These are phyloP conservation scores for Scleroderma citrinum DNA, from an alignment of 768 basidiomycete genomes.

Conservation along the genomic window DNA sequence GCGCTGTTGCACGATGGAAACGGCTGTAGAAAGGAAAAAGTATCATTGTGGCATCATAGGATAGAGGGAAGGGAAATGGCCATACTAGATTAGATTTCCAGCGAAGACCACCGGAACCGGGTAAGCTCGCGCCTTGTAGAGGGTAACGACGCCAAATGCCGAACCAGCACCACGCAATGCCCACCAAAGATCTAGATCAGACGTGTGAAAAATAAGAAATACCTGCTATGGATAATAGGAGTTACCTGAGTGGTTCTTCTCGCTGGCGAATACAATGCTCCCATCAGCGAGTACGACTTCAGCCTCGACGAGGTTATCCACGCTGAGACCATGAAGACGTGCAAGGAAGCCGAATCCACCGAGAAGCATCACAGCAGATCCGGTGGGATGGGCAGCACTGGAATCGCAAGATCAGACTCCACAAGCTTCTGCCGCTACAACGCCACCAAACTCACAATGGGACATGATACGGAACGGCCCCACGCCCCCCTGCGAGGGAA, in stretches of 20 bases:
- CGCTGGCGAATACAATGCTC: conserved; percentile 69
- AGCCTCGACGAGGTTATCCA: conserved; percentile 87
- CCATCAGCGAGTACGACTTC: conserved; percentile 93
- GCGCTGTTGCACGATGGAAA: conserved; percentile 81
- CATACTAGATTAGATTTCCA: conserved; percentile 88
- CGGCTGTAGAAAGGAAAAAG: conserved; percentile 44
- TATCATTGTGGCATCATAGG: conserved; percentile 1
- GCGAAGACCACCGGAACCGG: conserved; percentile 89
- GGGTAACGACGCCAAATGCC: conserved; percentile 75
- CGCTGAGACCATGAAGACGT: conserved; percentile 76
- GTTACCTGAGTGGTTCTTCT: conserved; percentile 63
- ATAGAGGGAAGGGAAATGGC: neutral
- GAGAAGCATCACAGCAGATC: conserved; percentile 74
- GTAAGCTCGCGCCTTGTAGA: conserved; percentile 86
- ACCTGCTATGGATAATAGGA: neutral
- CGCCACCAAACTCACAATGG: conserved; percentile 60
- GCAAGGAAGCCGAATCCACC: conserved; percentile 90
- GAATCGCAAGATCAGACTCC: neutral
- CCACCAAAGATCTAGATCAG: conserved; percentile 73
- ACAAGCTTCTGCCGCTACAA: neutral
- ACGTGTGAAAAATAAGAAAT: conserved; percentile 1
- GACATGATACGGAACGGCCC: conserved; percentile 70
- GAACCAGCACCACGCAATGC: conserved; percentile 81
- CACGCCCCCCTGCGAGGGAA: conserved; percentile 43
- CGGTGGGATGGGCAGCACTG: conserved; percentile 77